phyloP scores from a whole-genome alignment of 192 early-diverging fungal species.

The Coemansia sp. region DNA sequence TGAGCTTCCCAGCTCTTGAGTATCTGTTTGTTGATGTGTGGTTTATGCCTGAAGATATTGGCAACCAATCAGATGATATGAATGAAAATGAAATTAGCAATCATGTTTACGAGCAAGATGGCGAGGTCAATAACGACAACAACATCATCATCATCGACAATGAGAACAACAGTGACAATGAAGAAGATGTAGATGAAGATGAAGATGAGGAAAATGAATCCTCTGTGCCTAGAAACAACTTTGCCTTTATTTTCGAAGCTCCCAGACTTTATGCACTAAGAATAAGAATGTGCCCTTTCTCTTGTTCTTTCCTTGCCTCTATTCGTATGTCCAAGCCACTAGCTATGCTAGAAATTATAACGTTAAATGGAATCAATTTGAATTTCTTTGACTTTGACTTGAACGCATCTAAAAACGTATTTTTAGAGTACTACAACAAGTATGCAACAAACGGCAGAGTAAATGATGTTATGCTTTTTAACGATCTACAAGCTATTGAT shows the following conservation, averaged over 20 bases:
- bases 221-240: background rate
- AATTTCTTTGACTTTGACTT: background rate
- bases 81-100: background rate
- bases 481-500: background rate
- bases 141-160: too few relatives aligned
- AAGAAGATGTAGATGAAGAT: too few relatives aligned
- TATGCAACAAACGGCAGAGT: background rate
- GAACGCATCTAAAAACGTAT: background rate
- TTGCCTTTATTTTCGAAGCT: background rate
- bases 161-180: too few relatives aligned
- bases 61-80: background rate
- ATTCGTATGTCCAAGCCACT: background rate
- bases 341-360: background rate
- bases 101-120: too few relatives aligned
- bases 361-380: background rate
- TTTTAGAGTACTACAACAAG: background rate
- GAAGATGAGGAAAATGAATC: background rate
- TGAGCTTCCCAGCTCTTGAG: background rate
- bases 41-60: background rate
- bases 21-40: conserved; percentile 7
- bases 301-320: background rate
- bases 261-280: background rate
- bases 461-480: background rate
- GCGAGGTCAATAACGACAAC: too few relatives aligned
- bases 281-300: background rate